Conservation (phyloP, 2,329 filamentous ascomycete species). For the Xylaria arbuscula region DNA sequence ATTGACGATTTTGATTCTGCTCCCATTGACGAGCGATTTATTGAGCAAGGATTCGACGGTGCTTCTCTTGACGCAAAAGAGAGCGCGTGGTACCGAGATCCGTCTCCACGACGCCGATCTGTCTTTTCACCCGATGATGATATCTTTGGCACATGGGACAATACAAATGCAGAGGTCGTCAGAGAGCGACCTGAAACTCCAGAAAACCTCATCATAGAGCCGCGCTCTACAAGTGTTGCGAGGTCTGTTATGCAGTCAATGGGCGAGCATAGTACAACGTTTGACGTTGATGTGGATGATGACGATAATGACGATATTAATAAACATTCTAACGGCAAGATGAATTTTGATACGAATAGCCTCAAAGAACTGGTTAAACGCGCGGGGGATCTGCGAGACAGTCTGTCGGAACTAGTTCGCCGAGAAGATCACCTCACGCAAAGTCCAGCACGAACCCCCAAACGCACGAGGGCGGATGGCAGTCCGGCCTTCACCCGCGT, state of each 20-base stretch:
- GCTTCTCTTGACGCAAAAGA: slow-evolving; percentile 57
- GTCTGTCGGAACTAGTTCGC: slow-evolving; percentile 69
- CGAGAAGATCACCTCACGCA: slow-evolving; percentile 68
- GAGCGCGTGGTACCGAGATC: slow-evolving; percentile 58
- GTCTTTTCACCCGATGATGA: slow-evolving; percentile 75
- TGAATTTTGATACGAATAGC: slow-evolving; percentile 76
- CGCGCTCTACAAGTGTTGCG: slow-evolving; percentile 62
- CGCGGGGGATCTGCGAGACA: slow-evolving; percentile 68
- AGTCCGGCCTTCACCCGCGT: slow-evolving; percentile 76
- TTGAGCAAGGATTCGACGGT: slow-evolving; percentile 62
- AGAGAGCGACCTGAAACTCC: slow-evolving; percentile 56
- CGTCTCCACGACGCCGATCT: slow-evolving; percentile 65
- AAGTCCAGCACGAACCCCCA: slow-evolving; percentile 65
- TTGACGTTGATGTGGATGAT: slow-evolving; percentile 48
- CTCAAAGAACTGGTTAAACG: slow-evolving; percentile 73
- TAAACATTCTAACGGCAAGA: slow-evolving; percentile 60
- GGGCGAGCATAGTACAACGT: slow-evolving; percentile 62
- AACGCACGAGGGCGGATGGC: slow-evolving; percentile 62
- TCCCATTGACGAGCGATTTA: slow-evolving; percentile 58
- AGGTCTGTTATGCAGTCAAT: slow-evolving; percentile 73
- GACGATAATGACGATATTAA: slow-evolving; percentile 49
- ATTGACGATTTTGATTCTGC: slow-evolving; percentile 56
- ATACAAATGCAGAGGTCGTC: slow-evolving; percentile 53
- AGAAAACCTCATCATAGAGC: slow-evolving; percentile 51
- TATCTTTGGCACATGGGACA: slow-evolving; percentile 68